Evolutionary conservation across 768 basidiomycete species (phyloP).

Genomic region (Leucosporidium scottii): DNA sequence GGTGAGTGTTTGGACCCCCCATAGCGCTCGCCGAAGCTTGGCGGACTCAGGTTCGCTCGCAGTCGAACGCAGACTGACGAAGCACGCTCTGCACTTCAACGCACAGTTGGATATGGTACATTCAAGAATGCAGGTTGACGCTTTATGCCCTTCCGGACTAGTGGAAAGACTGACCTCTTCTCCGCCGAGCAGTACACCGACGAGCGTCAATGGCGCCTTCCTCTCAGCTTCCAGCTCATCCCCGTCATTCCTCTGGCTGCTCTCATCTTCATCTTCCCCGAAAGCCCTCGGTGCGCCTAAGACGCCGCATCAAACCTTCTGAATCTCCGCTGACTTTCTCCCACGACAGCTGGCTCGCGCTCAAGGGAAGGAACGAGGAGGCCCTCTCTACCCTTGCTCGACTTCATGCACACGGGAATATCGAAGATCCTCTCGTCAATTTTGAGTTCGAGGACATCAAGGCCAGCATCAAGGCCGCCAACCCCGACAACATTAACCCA

Average conservation of each 20-base stretch:
- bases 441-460: not conserved
- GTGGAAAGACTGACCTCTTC: too few species aligned
- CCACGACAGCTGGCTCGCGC: not conserved
- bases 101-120: too few species aligned
- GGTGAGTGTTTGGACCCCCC: not conserved
- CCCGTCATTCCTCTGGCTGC: not conserved
- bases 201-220: not conserved
- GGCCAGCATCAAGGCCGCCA: not conserved
- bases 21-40: not conserved
- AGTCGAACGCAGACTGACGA: too few species aligned
- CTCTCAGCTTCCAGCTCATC: not conserved
- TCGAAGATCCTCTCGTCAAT: not conserved
- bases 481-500: not conserved
- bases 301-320: too few species aligned
- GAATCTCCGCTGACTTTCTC: too few species aligned
- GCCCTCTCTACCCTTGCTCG: not conserved
- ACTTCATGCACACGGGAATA: not conserved
- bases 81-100: too few species aligned
- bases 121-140: too few species aligned
- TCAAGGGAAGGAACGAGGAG: not conserved
- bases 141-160: too few species aligned
- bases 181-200: too few species aligned
- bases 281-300: not conserved
- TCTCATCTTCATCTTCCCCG: not conserved
- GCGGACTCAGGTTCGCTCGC: too few species aligned